phyloP scores from a whole-genome alignment of 2,329 filamentous ascomycete species.

The Ilyonectria robusta region DNA sequence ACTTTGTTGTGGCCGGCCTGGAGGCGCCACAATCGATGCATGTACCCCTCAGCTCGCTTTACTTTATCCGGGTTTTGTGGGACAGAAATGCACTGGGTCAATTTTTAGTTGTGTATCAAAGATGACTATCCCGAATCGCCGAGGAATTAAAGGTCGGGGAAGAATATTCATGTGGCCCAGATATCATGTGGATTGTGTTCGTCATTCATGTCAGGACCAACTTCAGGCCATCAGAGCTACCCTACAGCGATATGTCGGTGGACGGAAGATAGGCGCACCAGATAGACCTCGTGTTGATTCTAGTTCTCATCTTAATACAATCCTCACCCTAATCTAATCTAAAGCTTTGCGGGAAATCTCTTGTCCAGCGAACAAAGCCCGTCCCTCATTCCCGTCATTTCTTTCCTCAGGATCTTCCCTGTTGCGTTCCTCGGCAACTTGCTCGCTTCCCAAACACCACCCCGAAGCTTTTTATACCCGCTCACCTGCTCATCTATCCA shows the following conservation, averaged over 20 bases:
- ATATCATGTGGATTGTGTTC: neutral
- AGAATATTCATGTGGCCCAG: neutral
- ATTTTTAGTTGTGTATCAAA: neutral
- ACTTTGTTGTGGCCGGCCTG: neutral
- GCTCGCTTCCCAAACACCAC: constrained; percentile 53
- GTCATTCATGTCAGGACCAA: too few relatives aligned
- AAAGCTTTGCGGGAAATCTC: constrained; percentile 34
- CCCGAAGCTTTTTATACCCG: constrained; percentile 59
- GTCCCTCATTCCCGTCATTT: constrained; percentile 50
- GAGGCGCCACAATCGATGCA: neutral
- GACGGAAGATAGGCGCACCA: neutral
- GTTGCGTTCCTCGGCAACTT: constrained; percentile 55
- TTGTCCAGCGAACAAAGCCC: constrained; percentile 50
- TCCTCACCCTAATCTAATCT: neutral
- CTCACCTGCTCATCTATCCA: constrained; percentile 54
- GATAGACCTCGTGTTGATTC: neutral
- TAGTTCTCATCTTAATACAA: neutral
- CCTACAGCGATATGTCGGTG: neutral
- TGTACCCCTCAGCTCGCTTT: constrained; percentile 17
- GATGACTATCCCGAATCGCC: neutral
- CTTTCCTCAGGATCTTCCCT: constrained; percentile 55
- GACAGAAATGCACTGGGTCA: neutral
- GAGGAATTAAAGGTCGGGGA: neutral
- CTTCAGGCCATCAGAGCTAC: neutral
- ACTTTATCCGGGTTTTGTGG: constrained; percentile 9